Conservation (phyloP, 257 asterid genomes). For the Penstemon barbatus region DNA sequence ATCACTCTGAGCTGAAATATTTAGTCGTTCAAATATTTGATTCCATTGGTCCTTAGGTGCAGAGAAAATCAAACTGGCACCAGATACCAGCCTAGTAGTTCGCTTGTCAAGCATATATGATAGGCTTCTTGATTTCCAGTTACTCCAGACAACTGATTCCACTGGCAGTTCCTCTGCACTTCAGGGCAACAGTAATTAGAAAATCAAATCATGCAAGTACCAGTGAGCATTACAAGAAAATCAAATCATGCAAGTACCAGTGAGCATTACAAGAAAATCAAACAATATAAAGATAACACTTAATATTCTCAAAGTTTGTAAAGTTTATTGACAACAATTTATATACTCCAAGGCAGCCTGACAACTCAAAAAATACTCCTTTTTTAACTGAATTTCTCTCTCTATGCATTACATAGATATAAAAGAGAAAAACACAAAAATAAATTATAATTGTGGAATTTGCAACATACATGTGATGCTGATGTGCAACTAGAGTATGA, state of each 20-base stretch:
- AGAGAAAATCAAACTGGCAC: slow-evolving; percentile 66
- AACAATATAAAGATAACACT: not conserved
- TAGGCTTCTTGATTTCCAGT: slow-evolving; percentile 64
- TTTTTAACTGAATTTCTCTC: not conserved
- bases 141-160: slow-evolving; percentile 49
- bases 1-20: slow-evolving; percentile 40
- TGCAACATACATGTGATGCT: not conserved
- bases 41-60: slow-evolving; percentile 64
- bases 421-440: slow-evolving; percentile 8
- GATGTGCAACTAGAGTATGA: not conserved
- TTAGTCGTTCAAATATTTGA: slow-evolving; percentile 53
- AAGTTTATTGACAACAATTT: not conserved
- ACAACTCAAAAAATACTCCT: not conserved
- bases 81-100: slow-evolving; percentile 72
- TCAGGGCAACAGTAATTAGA: slow-evolving; percentile 28
- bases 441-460: not conserved
- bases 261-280: not conserved
- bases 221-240: not conserved
- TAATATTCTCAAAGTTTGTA: slow-evolving; percentile 10
- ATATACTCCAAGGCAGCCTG: not conserved
- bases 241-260: not conserved
- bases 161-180: slow-evolving; percentile 56
- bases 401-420: not conserved
- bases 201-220: not conserved
- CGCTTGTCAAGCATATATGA: slow-evolving; percentile 77